Conservation (phyloP, 495 filamentous ascomycete genomes). For the Recurvomyces mirabilis region DNA sequence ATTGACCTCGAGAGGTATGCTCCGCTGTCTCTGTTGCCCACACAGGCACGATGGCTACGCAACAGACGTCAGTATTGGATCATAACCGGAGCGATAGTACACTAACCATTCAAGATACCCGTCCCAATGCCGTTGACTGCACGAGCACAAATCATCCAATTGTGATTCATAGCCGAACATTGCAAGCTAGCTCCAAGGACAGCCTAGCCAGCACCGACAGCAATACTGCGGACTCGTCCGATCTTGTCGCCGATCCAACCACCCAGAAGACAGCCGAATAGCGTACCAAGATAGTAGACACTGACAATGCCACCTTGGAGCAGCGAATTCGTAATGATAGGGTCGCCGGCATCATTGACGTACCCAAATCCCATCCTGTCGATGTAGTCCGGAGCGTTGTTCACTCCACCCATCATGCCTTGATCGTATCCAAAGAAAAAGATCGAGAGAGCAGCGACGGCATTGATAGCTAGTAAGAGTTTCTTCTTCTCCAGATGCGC, state of each 20-base stretch:
- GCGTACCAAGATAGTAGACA: conserved; percentile 54
- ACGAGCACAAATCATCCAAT: conserved; percentile 52
- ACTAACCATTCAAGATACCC: conserved; percentile 57
- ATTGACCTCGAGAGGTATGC: too few relatives aligned
- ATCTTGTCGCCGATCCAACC: conserved; percentile 55
- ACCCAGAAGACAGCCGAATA: conserved; percentile 51
- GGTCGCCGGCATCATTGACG: conserved; percentile 35
- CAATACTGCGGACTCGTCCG: conserved; percentile 55
- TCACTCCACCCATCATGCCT: conserved; percentile 60
- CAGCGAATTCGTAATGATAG: conserved; percentile 48
- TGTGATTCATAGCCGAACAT: conserved; percentile 56
- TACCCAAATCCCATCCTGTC: conserved; percentile 57
- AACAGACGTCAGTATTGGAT: conserved; percentile 63
- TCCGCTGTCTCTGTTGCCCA: conserved; percentile 53
- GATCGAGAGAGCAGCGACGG: conserved; percentile 48
- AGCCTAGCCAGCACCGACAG: conserved; percentile 30
- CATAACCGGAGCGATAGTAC: too few relatives aligned
- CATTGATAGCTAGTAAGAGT: conserved; percentile 58
- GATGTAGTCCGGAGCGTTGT: conserved; percentile 53
- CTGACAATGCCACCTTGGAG: conserved; percentile 57
- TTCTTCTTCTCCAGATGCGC: too few relatives aligned
- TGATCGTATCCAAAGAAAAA: conserved; percentile 42
- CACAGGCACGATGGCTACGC: conserved; percentile 57
- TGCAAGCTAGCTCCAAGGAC: conserved; percentile 54
- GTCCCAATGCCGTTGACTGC: conserved; percentile 58